Percentiles rank a stretch among this genome's conserved stretches.
Conservation (phyloP, 139 green algal genomes). For the Micromonas commoda region DNA sequence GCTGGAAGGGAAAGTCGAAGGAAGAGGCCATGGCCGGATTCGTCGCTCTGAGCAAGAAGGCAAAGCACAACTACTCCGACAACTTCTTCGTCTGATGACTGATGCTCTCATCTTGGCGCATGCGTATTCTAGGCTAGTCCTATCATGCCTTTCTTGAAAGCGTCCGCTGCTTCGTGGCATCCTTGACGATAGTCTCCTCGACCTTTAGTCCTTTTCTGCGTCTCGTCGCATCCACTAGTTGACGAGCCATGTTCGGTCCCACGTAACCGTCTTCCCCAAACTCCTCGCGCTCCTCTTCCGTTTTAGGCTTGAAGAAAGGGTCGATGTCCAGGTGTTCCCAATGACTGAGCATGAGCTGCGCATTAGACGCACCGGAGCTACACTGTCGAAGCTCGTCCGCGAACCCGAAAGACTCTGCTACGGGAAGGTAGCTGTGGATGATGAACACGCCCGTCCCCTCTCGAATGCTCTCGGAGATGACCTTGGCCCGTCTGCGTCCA, state of each 20-base stretch:
- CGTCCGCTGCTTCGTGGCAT: constrained; percentile 95
- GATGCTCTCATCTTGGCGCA: not conserved
- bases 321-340: constrained; percentile 90
- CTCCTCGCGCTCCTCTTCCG: constrained; percentile 96
- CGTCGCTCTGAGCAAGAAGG: not conserved
- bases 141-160: constrained; percentile 83
- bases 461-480: constrained; percentile 84
- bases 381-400: constrained; percentile 79
- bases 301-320: constrained; percentile 90
- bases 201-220: constrained; percentile 79
- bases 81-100: constrained; percentile 19
- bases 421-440: constrained; percentile 75
- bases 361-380: constrained; percentile 66
- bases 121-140: not conserved
- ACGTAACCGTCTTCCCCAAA: constrained; percentile 80
- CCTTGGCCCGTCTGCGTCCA: constrained; percentile 59
- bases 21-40: not conserved
- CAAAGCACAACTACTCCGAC: not conserved
- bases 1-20: not conserved
- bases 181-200: constrained; percentile 89
- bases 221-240: constrained; percentile 75
- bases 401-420: constrained; percentile 87
- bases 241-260: constrained; percentile 63
- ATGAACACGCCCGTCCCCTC: constrained; percentile 90
- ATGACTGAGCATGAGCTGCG: constrained; percentile 79